Evolutionary conservation across 164 flowering plant species (phyloP), one percentile per base, ranked within the genome.

Genomic region (Magnolia sinica): DNA sequence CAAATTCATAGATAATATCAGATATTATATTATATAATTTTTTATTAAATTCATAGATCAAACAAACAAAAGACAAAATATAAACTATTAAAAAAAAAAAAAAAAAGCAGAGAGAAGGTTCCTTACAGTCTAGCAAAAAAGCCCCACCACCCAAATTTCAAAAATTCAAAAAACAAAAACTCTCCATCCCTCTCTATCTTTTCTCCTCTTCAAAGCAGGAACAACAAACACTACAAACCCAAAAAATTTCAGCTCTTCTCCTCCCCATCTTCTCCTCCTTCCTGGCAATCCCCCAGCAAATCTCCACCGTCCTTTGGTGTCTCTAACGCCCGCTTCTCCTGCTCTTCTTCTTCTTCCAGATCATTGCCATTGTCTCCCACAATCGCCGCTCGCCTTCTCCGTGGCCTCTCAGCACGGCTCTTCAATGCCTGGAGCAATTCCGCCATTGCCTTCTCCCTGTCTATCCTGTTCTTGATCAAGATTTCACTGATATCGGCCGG

Each of bases 401-500:
- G 14, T 9, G 65, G 52, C 52, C 74, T 84, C 73, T 80, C 86
- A 0, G 87, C 95, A 64, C 83, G 82, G 7, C 3, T 51, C 82
- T 78, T 89, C 87, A 92, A 73, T 0, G 79, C 83, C 68, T 76
- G 89, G 80, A 89, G 18, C 80, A 94, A 59, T 58, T 90, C 92
- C 58, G 14, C 72, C 59, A 89, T 76, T 0, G 98, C 97, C 75
- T 82, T 88, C 8, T 29, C 74, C 77, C 80, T 86, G 8, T 89
- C 64, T 16, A 89, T 18, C 81, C 92, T 76, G 84, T 91, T 87
- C 88, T 90, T 91, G 68, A 94, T 92, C 88, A 94, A 69, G 0
- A 89, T 82, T 81, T 92, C 98, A 76, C 98, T 92, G 3, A 91
- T 81, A 81, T 94, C 98, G 0, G 98, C 98, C 6, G 96, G 96